These are phyloP conservation scores for Selaginella tamariscina DNA, from an alignment of 75 land plant species.

Conservation along the genomic window DNA sequence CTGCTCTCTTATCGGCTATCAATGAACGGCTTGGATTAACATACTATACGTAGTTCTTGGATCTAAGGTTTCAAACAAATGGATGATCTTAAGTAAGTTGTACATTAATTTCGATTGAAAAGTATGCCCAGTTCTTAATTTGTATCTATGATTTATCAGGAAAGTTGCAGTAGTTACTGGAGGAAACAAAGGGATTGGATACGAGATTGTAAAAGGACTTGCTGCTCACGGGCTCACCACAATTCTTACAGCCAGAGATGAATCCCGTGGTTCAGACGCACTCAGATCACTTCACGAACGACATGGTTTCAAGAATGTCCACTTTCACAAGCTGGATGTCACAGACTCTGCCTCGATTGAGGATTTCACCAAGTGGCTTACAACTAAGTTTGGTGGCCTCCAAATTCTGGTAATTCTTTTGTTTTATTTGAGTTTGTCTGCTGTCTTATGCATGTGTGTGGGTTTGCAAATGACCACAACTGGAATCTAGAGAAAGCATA, in stretches of 20 bases:
- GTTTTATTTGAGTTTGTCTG: not conserved
- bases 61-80: too few species aligned
- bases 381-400: conserved; percentile 1
- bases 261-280: not conserved
- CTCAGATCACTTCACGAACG: not conserved
- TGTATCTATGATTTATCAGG: too few species aligned
- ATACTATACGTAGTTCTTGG: too few species aligned
- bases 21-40: too few species aligned
- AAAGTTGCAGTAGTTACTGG: conserved; percentile 11
- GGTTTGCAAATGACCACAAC: not conserved
- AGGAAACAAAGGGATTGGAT: not conserved
- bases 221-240: not conserved
- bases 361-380: not conserved
- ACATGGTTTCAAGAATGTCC: not conserved
- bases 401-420: not conserved
- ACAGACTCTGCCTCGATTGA: not conserved
- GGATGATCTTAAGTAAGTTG: too few species aligned
- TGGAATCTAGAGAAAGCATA: not conserved
- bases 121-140: too few species aligned
- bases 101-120: too few species aligned
- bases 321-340: not conserved
- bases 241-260: not conserved
- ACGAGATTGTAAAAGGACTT: not conserved
- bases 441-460: too few species aligned
- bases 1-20: too few species aligned